phyloP scores from a whole-genome alignment of 2,329 filamentous ascomycete genomes.

The Ascochyta fabae region DNA sequence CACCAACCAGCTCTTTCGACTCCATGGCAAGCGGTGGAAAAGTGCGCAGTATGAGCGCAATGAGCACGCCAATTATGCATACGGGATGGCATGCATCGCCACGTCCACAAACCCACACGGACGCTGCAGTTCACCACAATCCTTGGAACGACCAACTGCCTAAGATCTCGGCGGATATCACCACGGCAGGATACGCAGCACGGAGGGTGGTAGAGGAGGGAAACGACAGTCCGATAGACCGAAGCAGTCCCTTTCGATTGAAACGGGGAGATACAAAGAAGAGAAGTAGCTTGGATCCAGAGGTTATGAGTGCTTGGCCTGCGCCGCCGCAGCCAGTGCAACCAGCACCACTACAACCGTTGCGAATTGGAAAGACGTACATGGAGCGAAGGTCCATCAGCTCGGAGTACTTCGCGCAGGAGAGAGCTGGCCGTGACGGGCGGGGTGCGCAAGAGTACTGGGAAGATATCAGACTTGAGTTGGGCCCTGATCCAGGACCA shows the following conservation, averaged over 20 bases:
- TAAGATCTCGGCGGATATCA: constrained; percentile 4
- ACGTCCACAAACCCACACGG: neutral
- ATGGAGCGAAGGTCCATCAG: constrained; percentile 14
- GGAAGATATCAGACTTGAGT: constrained; percentile 5
- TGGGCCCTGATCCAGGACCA: constrained; percentile 13
- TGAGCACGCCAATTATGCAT: constrained; percentile 18
- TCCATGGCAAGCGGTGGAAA: constrained; percentile 24
- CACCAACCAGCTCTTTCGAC: constrained; percentile 14
- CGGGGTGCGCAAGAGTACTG: constrained; percentile 3
- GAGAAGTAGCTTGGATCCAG: constrained; percentile 23
- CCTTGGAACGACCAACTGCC: constrained; percentile 8
- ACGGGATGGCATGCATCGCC: constrained; percentile 2
- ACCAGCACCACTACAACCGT: neutral
- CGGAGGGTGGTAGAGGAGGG: neutral
- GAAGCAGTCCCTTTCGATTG: constrained; percentile 36
- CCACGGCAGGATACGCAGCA: neutral
- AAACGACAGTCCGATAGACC: constrained; percentile 38
- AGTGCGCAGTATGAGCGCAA: constrained; percentile 28
- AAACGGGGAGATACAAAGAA: constrained; percentile 37
- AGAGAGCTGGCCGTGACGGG: neutral
- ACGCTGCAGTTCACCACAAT: constrained; percentile 4
- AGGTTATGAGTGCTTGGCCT: constrained; percentile 27
- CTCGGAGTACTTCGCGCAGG: constrained; percentile 13
- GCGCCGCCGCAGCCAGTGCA: constrained; percentile 21
- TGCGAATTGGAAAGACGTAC: constrained; percentile 2